Evolutionary conservation across 805 yeast species (phyloP).

Genomic region (Monosporozyma servazzii): DNA sequence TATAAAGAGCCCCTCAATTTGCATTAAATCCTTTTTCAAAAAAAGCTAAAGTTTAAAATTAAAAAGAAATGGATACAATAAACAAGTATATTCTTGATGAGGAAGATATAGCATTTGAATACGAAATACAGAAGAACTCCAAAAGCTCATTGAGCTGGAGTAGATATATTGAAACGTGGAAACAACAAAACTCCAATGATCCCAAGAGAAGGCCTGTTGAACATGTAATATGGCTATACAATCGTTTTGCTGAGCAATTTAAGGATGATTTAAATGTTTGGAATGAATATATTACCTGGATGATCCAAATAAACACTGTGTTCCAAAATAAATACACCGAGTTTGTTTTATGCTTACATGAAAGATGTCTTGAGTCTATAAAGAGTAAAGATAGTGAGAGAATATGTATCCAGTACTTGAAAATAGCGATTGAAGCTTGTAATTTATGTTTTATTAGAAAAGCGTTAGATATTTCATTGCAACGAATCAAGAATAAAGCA

Average conservation of each 20-base stretch:
- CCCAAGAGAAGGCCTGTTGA: constrained; percentile 8
- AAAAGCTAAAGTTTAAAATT: background rate
- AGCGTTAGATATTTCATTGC: constrained; percentile 24
- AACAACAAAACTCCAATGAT: constrained; percentile 4
- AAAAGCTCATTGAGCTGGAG: constrained; percentile 36
- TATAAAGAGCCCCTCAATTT: background rate
- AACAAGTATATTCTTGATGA: constrained; percentile 11
- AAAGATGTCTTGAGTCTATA: constrained; percentile 30
- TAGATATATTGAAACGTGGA: constrained; percentile 34
- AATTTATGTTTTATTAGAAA: constrained; percentile 24
- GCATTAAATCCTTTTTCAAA: background rate
- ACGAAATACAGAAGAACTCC: constrained; percentile 34
- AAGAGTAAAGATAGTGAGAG: constrained; percentile 27
- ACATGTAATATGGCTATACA: constrained; percentile 23
- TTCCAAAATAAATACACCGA: background rate
- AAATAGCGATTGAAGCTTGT: constrained; percentile 35
- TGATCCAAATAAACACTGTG: background rate
- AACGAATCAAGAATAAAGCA: constrained; percentile 6
- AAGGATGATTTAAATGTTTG: constrained; percentile 14
- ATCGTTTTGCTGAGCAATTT: constrained; percentile 31
- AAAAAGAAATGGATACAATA: constrained; percentile 1
- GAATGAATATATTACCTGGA: constrained; percentile 35
- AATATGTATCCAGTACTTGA: constrained; percentile 48
- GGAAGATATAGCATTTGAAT: constrained; percentile 38
- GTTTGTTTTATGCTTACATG: background rate